These are phyloP conservation scores for Pelargonium fulgidum DNA, from an alignment of 441 rosid species.

Conservation along the genomic window DNA sequence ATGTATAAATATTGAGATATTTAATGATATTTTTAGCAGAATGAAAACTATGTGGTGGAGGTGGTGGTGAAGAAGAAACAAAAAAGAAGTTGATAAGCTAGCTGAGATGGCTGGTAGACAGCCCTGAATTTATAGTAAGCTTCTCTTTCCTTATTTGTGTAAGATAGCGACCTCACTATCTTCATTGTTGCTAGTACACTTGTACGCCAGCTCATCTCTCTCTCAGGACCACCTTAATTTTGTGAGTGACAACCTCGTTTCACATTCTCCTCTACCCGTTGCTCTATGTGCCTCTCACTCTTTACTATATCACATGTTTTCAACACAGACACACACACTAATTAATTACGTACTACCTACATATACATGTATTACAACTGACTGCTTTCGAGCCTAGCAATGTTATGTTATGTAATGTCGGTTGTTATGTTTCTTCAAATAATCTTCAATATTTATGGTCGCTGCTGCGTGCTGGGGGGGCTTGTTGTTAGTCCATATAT, in stretches of 20 bases:
- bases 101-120: constrained; percentile 6
- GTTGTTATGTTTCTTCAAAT: no score
- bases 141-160: constrained; percentile 29
- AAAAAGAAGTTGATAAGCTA: neutral
- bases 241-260: constrained; percentile 21
- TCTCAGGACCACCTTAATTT: constrained; percentile 30
- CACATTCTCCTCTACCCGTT: constrained; percentile 17
- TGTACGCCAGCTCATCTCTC: constrained; percentile 18
- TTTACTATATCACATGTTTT: no score
- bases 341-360: no score
- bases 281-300: no score
- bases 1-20: neutral
- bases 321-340: no score
- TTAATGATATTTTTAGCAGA: neutral
- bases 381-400: no score
- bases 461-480: no score
- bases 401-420: no score
- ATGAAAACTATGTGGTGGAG: neutral
- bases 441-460: no score
- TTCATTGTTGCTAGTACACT: constrained; percentile 22
- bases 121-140: constrained; percentile 10
- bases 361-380: no score
- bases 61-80: neutral
- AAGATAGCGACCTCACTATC: constrained; percentile 41
- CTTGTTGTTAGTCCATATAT: no score